Conservation (phyloP, 2,329 filamentous ascomycete genomes). For the Pseudogymnoascus sp. region DNA sequence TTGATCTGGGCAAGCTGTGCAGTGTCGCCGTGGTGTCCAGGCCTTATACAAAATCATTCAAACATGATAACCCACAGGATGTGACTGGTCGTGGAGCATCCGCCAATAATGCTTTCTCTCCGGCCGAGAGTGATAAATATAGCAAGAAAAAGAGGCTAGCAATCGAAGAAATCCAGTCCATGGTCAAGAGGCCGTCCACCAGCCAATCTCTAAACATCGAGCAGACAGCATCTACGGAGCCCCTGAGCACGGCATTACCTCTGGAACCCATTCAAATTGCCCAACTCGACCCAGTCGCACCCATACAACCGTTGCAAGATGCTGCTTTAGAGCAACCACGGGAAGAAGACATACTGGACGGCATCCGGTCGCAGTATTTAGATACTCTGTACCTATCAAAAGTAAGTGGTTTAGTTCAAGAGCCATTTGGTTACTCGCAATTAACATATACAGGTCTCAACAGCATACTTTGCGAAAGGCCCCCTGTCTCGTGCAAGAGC, state of each 20-base stretch:
- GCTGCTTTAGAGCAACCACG: constrained; percentile 4
- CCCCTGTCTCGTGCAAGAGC: constrained; percentile 68
- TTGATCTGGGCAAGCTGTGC: constrained; percentile 49
- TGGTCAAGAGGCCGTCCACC: constrained; percentile 43
- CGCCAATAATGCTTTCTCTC: constrained; percentile 6
- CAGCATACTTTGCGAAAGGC: constrained; percentile 80
- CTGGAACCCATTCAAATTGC: background rate
- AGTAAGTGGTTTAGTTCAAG: constrained; percentile 27
- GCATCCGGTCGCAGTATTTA: constrained; percentile 49
- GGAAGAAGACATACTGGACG: constrained; percentile 16
- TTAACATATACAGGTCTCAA: constrained; percentile 38
- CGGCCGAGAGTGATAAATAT: constrained; percentile 21
- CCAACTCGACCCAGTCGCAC: background rate
- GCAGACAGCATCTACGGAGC: background rate
- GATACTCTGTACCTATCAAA: constrained; percentile 57
- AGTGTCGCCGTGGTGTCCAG: constrained; percentile 42
- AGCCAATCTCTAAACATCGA: constrained; percentile 8
- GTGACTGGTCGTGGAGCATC: background rate
- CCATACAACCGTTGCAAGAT: background rate
- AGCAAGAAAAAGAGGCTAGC: constrained; percentile 48
- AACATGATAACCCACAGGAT: constrained; percentile 25
- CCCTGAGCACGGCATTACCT: background rate
- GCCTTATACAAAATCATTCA: constrained; percentile 25
- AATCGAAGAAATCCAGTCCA: constrained; percentile 56
- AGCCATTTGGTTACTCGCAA: too few relatives aligned